Evolutionary conservation across 352 stramenopile species (phyloP).

Genomic region (Pythium monospermum): DNA sequence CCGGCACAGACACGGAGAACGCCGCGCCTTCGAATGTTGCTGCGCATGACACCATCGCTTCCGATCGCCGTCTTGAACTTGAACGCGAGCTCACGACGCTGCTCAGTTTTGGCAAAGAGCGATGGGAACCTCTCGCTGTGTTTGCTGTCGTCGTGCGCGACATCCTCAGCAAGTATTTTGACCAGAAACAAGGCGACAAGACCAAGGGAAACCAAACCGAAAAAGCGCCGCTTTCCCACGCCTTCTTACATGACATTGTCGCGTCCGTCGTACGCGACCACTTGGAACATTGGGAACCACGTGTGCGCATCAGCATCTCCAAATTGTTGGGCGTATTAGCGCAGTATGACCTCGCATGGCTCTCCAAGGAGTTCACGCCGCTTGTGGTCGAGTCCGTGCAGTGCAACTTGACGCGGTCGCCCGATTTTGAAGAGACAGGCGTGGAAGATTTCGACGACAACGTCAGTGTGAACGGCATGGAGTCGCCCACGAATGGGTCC

Average conservation of each 20-base stretch:
- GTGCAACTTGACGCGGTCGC: slow-evolving; percentile 65
- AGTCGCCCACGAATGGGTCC: slow-evolving; percentile 49
- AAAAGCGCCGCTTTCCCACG: slow-evolving; percentile 29
- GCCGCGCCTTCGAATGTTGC: slow-evolving; percentile 3
- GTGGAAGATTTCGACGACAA: slow-evolving; percentile 79
- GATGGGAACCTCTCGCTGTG: slow-evolving; percentile 75
- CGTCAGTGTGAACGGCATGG: slow-evolving; percentile 74
- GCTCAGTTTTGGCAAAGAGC: slow-evolving; percentile 45
- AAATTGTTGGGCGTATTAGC: slow-evolving; percentile 67
- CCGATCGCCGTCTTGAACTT: too few relatives aligned
- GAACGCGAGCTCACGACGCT: slow-evolving; percentile 49
- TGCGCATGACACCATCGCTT: slow-evolving; percentile 5
- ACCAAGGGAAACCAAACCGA: slow-evolving; percentile 9
- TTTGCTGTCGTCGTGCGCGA: slow-evolving; percentile 54
- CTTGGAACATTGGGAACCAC: slow-evolving; percentile 84
- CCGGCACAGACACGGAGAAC: slow-evolving; percentile 8
- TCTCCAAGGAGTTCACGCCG: slow-evolving; percentile 55
- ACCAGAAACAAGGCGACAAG: slow-evolving; percentile 13
- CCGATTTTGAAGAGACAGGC: slow-evolving; percentile 74
- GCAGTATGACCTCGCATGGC: slow-evolving; percentile 46
- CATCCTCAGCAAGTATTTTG: slow-evolving; percentile 31
- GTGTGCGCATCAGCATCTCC: slow-evolving; percentile 75
- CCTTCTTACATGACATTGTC: slow-evolving; percentile 43
- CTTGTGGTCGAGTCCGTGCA: slow-evolving; percentile 76
- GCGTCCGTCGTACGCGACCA: slow-evolving; percentile 36